Evolutionary conservation across 2,329 filamentous ascomycete species (phyloP).

Genomic region (Monilinia fructicola): DNA sequence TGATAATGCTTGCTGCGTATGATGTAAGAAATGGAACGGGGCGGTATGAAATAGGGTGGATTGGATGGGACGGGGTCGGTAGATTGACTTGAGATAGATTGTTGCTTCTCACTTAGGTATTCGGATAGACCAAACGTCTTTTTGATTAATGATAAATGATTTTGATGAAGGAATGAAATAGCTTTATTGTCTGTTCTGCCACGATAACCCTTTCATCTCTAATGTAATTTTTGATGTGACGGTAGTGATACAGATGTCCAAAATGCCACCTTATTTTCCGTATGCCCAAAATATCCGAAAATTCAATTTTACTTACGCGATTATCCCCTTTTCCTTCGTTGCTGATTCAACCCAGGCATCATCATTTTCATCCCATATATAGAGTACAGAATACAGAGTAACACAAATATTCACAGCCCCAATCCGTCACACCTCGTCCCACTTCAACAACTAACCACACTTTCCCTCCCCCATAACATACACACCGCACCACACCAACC

Average conservation of each 20-base stretch:
- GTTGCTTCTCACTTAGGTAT: background rate
- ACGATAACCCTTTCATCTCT: background rate
- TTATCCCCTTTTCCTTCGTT: background rate
- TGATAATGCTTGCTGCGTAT: background rate
- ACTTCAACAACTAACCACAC: background rate
- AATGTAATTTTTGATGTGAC: background rate
- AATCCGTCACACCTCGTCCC: background rate
- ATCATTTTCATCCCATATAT: background rate
- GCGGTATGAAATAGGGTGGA: background rate
- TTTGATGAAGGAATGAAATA: constrained; percentile 18
- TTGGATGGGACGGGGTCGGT: background rate
- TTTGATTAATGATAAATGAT: constrained; percentile 18
- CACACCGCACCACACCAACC: background rate
- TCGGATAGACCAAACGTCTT: background rate
- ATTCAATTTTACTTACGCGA: background rate
- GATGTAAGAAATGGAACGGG: background rate
- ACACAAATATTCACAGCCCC: constrained; percentile 1
- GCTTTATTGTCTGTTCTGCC: constrained; percentile 1
- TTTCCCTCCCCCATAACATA: too few species aligned
- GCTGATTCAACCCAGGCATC: too few species aligned
- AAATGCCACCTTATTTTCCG: background rate
- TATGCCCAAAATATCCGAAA: background rate
- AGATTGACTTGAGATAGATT: background rate
- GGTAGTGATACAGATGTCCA: background rate
- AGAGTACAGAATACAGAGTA: constrained; percentile 6